Evolutionary conservation across 805 yeast species (phyloP).

Genomic region (Candida peoriensis): DNA sequence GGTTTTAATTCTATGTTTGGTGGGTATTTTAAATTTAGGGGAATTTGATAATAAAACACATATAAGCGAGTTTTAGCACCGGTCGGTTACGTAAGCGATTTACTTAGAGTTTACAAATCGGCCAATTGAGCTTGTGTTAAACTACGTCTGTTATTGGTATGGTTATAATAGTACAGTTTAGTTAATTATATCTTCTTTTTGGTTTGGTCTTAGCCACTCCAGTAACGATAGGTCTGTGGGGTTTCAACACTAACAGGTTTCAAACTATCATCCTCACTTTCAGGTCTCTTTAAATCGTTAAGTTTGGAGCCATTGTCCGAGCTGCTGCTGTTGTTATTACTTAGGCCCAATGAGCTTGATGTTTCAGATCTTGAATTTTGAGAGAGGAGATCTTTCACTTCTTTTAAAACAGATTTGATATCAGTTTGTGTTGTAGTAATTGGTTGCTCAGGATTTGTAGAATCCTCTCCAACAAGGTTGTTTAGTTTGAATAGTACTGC

Average conservation of each 20-base stretch:
- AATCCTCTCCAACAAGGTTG: slow-evolving; percentile 30
- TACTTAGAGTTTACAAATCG: too few species aligned
- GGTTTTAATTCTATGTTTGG: too few species aligned
- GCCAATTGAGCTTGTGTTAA: too few species aligned
- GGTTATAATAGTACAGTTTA: too few species aligned
- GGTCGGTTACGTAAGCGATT: too few species aligned
- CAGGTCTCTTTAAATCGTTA: slow-evolving; percentile 11
- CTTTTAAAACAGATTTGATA: slow-evolving; percentile 17
- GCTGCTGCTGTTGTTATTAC: slow-evolving; percentile 10
- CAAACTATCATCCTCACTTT: slow-evolving; percentile 30
- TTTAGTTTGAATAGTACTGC: slow-evolving; percentile 43
- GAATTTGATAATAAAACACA: too few species aligned
- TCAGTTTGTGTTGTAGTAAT: slow-evolving; percentile 4
- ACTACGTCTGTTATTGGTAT: too few species aligned
- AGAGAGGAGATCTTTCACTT: slow-evolving; percentile 23
- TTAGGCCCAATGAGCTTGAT: slow-evolving; percentile 23
- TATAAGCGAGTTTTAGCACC: too few species aligned
- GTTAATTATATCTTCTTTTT: too few species aligned
- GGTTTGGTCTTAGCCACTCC: slow-evolving; percentile 57
- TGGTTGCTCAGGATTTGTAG: neutral
- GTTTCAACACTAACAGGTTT: slow-evolving; percentile 57
- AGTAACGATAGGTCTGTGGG: slow-evolving; percentile 59
- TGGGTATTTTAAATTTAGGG: too few species aligned
- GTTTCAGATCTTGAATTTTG: slow-evolving; percentile 27
- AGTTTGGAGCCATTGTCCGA: slow-evolving; percentile 11